A percentile compares a stretch with the other conserved stretches of the same genome.
phyloP scores from a whole-genome alignment of 805 yeast genomes.

The Zygosaccharomyces bailii region DNA sequence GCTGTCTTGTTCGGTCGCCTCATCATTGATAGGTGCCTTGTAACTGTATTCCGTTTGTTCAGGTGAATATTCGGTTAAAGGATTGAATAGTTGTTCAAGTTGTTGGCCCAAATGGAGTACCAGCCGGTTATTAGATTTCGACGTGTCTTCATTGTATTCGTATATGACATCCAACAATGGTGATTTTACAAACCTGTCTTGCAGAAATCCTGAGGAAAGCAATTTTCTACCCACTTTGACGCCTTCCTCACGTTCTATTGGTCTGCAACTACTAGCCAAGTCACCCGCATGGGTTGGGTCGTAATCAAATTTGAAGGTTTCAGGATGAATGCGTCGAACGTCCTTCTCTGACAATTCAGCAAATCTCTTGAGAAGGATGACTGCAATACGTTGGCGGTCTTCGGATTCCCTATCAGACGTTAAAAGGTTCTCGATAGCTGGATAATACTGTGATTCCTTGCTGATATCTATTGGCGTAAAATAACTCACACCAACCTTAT shows the following conservation, averaged over 20 bases:
- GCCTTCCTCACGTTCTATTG: conserved; percentile 49
- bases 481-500: conserved; percentile 63
- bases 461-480: conserved; percentile 57
- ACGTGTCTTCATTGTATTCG: conserved; percentile 46
- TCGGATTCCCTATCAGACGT: conserved; percentile 48
- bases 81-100: conserved; percentile 83
- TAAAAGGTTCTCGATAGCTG: conserved; percentile 69
- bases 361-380: conserved; percentile 64
- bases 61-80: conserved; percentile 86
- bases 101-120: conserved; percentile 81
- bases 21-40: conserved; percentile 47
- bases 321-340: conserved; percentile 14
- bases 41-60: conserved; percentile 76
- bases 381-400: conserved; percentile 73
- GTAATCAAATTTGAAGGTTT: conserved; percentile 40
- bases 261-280: conserved; percentile 61
- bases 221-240: conserved; percentile 54
- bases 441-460: conserved; percentile 64
- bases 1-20: conserved; percentile 15
- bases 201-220: conserved; percentile 55
- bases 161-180: conserved; percentile 73
- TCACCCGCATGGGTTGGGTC: conserved; percentile 87
- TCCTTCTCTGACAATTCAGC: conserved; percentile 45
- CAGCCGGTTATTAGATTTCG: conserved; percentile 68
- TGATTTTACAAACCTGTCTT: conserved; percentile 47